Evolutionary conservation across 495 filamentous ascomycete species (phyloP), one percentile per base, ranked within the genome.

Genomic region (Talaromyces wortmannii): DNA sequence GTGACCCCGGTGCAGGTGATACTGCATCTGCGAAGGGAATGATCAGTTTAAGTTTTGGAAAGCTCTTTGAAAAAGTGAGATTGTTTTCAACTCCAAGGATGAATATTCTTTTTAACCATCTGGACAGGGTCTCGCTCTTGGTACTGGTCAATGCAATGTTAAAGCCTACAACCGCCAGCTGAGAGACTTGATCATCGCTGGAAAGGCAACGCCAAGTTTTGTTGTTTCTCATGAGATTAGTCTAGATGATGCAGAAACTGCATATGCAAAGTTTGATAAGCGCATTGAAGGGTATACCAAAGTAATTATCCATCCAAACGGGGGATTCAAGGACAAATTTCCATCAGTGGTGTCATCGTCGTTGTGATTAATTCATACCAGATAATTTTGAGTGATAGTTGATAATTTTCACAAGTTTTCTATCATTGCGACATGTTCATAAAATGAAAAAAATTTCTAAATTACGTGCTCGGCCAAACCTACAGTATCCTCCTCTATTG

Each of bases 91-190:
- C 44, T 32, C 13, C 3, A 12, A 23, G 10, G 6, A 8, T 32
- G 3, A 5, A 15, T 50, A 11, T 0, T 12, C 5, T 31, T 29
- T 30, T 49, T 52, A 56, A 57, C 23, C 16, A 43, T 29, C 17
- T 18, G 12, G 31, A 48, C 47, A 80, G 76, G 68, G 78, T 51
- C 65, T 80, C 4, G 67, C 67, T 0, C 59, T 82, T 7, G 71
- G 71, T 8, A 81, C 78, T 29, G 78, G 79, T 17, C 80, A 84
- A 60, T 82, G 79, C 65, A 84, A 85, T 57, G 79, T 23, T 85
- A 84, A 82, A 56, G 67, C 73, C 2, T 83, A 82, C 57, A 83
- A 83, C 58, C 68, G 80, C 15, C 78, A 81, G 57, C 63, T 83
- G 31, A 70, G 79, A 5, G 80, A 83, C 56, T 62, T 83, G 64